These are phyloP conservation scores for Pyrenula aspistea DNA, from an alignment of 495 filamentous ascomycete genomes.

Conservation along the genomic window DNA sequence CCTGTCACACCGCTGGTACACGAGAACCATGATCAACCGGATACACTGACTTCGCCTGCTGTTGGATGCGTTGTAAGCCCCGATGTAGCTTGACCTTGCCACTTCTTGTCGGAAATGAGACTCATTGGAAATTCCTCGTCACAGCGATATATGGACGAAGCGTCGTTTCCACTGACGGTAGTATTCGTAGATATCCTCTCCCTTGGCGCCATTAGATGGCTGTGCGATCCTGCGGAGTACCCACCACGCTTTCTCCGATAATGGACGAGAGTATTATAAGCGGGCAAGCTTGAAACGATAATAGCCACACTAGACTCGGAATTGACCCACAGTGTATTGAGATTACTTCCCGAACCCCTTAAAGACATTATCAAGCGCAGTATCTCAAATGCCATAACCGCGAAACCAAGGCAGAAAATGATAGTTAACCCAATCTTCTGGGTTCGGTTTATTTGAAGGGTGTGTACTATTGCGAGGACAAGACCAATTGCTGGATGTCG, in stretches of 20 bases:
- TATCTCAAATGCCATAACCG: not conserved
- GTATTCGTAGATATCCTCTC: not conserved
- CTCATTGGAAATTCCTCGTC: not conserved
- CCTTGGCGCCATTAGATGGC: not conserved
- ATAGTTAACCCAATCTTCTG: not conserved
- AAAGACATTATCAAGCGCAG: not conserved
- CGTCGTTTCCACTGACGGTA: not conserved
- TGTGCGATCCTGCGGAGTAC: not conserved
- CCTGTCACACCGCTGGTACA: no score
- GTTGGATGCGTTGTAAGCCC: no score
- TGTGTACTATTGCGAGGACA: not conserved
- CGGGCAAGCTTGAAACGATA: not conserved
- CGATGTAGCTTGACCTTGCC: no score
- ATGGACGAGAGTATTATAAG: not conserved
- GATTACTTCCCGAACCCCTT: not conserved
- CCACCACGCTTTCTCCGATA: not conserved
- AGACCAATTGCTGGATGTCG: not conserved
- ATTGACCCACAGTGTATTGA: not conserved
- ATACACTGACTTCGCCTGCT: no score
- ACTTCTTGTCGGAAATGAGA: no score
- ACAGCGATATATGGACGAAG: not conserved
- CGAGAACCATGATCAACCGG: no score
- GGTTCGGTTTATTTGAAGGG: not conserved
- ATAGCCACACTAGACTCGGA: not conserved
- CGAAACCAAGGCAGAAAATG: not conserved